Base-by-base conservation (phyloP, 2,329 filamentous ascomycete genomes). In the Exophiala xenobiotica region DNA sequence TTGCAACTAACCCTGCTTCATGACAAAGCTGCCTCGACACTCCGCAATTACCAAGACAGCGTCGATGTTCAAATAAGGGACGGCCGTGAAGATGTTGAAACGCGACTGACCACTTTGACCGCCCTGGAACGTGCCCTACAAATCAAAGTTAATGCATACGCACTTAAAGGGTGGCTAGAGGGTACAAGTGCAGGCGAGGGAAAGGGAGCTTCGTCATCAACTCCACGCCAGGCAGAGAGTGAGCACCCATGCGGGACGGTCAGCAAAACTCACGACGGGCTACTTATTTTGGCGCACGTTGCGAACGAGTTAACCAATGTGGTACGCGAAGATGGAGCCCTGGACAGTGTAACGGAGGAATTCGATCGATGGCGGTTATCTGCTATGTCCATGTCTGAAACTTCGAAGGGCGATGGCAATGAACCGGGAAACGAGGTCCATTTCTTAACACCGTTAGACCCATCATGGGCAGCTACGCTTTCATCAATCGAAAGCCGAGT, bases 1-100 rank as follows among this genome's bases (percentile, higher is more conserved):
- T 61, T 76, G 19, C 73, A 76, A 48, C 55, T 75, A 12, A 67
- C 65, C 46, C 63, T 74, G 4, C 61, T 74, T 5, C 67, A 72
- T 56, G 63, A 51, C 12, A 41, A 37, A 9, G 54, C 60, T 14
- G 23, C 39, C 31, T 24, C 14, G 20, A 51, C 35, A 5, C 37
- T 62, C 18, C 51, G 45, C 23, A 9, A 16, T 6, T 62, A 54
- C 43, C 9, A 41, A 37, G 20, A 40, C 6, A 57, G 54, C 40
- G 51, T 59, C 14, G 26, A 26, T 9, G 33, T 18, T n/a, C 46
- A 42, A 14, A 16, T 26, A 58, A 8, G 20, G 44, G 33, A 23
- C 40, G 6, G 20, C 16, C 8, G 31, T 22, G 20, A 29, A 48
- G 38, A 19, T n/a, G 37, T 72, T 23, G 65, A 69, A 22, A 53